A percentile compares a stretch with the other conserved stretches of the same genome.
Conservation (phyloP, 164 flowering plant genomes). For the Houttuynia cordata region DNA sequence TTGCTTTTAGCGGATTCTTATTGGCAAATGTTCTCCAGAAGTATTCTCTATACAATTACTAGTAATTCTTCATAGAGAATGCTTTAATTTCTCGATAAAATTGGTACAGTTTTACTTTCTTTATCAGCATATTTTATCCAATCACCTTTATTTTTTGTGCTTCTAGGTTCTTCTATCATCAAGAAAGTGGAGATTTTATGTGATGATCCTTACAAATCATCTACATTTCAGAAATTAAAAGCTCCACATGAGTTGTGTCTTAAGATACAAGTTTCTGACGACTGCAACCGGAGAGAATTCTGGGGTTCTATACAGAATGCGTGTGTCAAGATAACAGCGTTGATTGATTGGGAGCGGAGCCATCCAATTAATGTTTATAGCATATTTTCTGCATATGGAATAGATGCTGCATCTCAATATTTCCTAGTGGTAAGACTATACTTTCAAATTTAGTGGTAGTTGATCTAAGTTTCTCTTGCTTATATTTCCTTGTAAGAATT, state of each 20-base stretch:
- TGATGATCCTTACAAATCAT: slow-evolving; percentile 28
- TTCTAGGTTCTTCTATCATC: slow-evolving; percentile 51
- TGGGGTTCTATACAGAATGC: slow-evolving; percentile 49
- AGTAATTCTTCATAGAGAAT: background rate
- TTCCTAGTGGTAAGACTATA: slow-evolving; percentile 47
- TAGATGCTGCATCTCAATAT: slow-evolving; percentile 53
- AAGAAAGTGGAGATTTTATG: slow-evolving; percentile 77
- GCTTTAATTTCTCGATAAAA: background rate
- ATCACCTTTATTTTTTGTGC: background rate
- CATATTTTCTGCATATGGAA: slow-evolving; percentile 40
- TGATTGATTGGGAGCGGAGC: slow-evolving; percentile 87
- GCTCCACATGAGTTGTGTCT: slow-evolving; percentile 59
- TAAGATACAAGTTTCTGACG: slow-evolving; percentile 41
- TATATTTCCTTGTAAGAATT: background rate
- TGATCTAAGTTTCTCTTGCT: background rate
- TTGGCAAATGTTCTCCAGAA: too few relatives aligned
- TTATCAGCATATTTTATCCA: too few relatives aligned
- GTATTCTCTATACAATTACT: too few relatives aligned
- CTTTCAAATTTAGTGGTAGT: background rate
- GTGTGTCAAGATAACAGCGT: slow-evolving; percentile 45
- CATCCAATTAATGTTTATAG: slow-evolving; percentile 63
- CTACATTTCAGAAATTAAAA: slow-evolving; percentile 12
- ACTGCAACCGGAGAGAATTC: slow-evolving; percentile 16
- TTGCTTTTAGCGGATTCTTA: background rate
- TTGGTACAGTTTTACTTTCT: background rate